phyloP scores from a whole-genome alignment of 352 stramenopile species.

The Peronospora belbahrii region DNA sequence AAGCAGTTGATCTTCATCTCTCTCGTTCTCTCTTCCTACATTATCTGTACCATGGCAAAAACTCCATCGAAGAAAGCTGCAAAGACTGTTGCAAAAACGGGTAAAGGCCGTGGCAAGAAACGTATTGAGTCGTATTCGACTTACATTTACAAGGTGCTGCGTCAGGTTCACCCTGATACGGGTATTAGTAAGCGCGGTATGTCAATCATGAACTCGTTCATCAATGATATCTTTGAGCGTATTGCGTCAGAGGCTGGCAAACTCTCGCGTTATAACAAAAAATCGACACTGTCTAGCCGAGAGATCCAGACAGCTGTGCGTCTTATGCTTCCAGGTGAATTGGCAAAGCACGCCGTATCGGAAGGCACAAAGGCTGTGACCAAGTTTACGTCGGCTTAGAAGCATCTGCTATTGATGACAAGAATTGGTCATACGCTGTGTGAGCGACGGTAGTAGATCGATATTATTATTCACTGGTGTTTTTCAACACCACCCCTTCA shows the following conservation, averaged over 20 bases:
- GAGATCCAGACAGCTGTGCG: conserved; percentile 97
- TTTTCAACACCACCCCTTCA: conserved; percentile 42
- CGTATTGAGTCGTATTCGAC: conserved; percentile 85
- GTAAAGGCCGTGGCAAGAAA: conserved; percentile 85
- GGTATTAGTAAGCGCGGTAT: conserved; percentile 96
- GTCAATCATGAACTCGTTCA: conserved; percentile 99
- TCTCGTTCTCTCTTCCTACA: background rate
- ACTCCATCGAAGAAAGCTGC: conserved; percentile 92
- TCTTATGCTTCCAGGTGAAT: conserved; percentile 92
- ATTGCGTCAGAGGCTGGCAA: conserved; percentile 94
- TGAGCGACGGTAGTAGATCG: background rate
- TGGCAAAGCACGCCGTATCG: conserved; percentile 95
- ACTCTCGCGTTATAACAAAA: conserved; percentile 98
- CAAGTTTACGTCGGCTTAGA: conserved; percentile 87
- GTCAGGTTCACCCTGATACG: conserved; percentile 94
- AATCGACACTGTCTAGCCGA: conserved; percentile 92
- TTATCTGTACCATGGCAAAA: conserved; percentile 84
- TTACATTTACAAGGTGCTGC: conserved; percentile 92
- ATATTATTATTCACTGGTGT: conserved; percentile 23
- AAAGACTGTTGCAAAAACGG: conserved; percentile 74
- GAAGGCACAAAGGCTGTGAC: conserved; percentile 95
- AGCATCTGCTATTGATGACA: too few relatives aligned
- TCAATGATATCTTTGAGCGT: conserved; percentile 99
- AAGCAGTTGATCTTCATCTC: conserved; percentile 21
- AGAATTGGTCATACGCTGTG: too few relatives aligned